These are phyloP conservation scores for Scedosporium boydii DNA, from an alignment of 2,329 filamentous ascomycete genomes.

Conservation along the genomic window DNA sequence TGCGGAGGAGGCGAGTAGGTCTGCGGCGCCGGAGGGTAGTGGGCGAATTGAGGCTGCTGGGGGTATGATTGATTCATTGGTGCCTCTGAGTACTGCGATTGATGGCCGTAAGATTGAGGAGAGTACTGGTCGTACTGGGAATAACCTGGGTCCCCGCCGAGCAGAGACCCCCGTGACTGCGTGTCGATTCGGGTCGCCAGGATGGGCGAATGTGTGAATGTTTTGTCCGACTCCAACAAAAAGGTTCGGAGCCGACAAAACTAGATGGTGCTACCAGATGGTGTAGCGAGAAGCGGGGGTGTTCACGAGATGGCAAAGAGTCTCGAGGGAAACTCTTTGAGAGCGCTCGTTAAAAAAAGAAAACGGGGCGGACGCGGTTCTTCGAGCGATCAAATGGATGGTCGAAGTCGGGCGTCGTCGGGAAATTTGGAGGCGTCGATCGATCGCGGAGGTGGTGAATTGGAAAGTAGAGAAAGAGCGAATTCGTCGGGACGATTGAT, in stretches of 20 bases:
- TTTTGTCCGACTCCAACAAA: constrained; percentile 3
- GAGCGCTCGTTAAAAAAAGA: background rate
- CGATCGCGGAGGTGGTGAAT: background rate
- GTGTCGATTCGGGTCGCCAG: constrained; percentile 31
- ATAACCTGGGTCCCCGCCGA: constrained; percentile 27
- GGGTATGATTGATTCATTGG: constrained; percentile 15
- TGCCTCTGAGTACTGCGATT: constrained; percentile 9
- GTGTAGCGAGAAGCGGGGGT: background rate
- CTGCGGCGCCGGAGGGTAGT: background rate
- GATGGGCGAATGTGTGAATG: constrained; percentile 17
- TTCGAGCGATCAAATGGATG: background rate
- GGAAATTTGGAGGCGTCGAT: background rate
- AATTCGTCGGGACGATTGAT: background rate
- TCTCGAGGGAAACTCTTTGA: background rate
- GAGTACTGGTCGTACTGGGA: constrained; percentile 19
- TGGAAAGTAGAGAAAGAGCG: background rate
- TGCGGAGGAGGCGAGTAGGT: background rate
- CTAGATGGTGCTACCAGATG: background rate
- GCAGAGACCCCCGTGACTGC: constrained; percentile 29
- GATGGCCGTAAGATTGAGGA: background rate
- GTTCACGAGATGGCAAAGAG: background rate
- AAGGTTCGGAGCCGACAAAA: constrained; percentile 1
- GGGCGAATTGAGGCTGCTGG: constrained; percentile 16
- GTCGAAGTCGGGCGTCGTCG: background rate
- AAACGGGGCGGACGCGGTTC: background rate